These are phyloP conservation scores for Erodium chrysanthum DNA, from an alignment of 441 rosid genomes.

Conservation along the genomic window DNA sequence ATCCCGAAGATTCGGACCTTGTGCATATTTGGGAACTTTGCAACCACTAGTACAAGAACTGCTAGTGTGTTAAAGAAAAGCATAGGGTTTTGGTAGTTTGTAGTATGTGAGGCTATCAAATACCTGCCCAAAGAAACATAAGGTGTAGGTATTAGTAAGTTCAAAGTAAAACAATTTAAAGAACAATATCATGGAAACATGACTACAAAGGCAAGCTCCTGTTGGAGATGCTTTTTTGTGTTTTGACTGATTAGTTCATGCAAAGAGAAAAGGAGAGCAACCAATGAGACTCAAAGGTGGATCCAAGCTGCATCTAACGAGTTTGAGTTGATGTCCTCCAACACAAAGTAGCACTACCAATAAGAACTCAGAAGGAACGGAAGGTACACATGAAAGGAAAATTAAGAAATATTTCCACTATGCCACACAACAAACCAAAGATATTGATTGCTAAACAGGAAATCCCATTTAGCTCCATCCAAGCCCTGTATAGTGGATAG, in stretches of 20 bases:
- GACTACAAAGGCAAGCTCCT: not conserved
- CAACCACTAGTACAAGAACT: slow-evolving; percentile 74
- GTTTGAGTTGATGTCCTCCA: not conserved
- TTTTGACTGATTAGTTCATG: not conserved
- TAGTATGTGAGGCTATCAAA: slow-evolving; percentile 87
- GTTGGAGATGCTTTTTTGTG: not conserved
- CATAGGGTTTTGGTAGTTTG: slow-evolving; percentile 84
- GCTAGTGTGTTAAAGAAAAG: slow-evolving; percentile 73
- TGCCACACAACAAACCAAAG: not conserved
- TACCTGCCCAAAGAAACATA: slow-evolving; percentile 37
- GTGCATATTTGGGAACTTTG: slow-evolving; percentile 95
- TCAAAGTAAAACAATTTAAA: too few species aligned
- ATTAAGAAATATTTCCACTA: not conserved
- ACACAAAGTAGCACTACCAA: not conserved
- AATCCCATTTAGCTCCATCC: not conserved
- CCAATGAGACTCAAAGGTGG: not conserved
- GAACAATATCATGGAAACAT: not conserved
- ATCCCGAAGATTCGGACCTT: slow-evolving; percentile 91
- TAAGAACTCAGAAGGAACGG: not conserved
- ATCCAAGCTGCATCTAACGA: not conserved
- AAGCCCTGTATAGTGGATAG: too few species aligned
- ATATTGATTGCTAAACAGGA: not conserved
- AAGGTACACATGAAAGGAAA: not conserved
- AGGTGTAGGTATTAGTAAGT: not conserved
- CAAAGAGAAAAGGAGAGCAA: not conserved